A percentile compares a stretch with the other conserved stretches of the same genome.
Evolutionary conservation across 139 green algal genomes (phyloP).

Genomic region (Axilococcus clingmanii): DNA sequence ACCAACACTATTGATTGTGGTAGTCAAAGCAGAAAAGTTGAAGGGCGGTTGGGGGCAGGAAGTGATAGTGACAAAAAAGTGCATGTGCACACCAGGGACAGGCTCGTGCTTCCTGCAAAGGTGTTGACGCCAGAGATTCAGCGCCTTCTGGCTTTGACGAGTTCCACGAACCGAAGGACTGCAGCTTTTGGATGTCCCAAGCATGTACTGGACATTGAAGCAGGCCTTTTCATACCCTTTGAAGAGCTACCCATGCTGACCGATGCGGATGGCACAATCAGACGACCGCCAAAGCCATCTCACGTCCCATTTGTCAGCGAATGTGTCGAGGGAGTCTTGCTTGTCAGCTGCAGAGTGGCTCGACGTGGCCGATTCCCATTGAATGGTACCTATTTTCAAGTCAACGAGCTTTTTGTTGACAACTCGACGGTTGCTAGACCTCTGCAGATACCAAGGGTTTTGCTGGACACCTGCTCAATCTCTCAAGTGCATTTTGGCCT

Average conservation of each 20-base stretch:
- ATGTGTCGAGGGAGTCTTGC: conserved; percentile 30
- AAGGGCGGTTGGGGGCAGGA: too few species aligned
- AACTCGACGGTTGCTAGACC: conserved; percentile 10
- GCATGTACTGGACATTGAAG: conserved; percentile 5
- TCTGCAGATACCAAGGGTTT: too few species aligned
- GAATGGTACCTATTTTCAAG: conserved; percentile 80
- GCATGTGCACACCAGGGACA: conserved; percentile 1
- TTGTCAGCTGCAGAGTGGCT: conserved; percentile 40
- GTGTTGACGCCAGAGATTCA: not conserved
- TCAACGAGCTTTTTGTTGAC: conserved; percentile 64
- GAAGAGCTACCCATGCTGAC: not conserved
- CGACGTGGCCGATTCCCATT: conserved; percentile 58
- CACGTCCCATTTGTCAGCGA: too few species aligned
- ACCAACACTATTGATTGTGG: too few species aligned
- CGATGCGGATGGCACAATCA: conserved; percentile 8
- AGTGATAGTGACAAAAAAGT: conserved; percentile 9
- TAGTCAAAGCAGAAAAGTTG: too few species aligned
- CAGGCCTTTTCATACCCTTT: conserved; percentile 1
- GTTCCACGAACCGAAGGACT: too few species aligned
- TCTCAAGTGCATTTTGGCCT: conserved; percentile 39
- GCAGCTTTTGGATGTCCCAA: too few species aligned
- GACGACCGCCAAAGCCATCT: not conserved
- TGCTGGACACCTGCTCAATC: too few species aligned
- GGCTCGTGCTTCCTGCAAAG: not conserved
- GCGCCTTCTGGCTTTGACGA: too few species aligned